A percentile compares a stretch with the other conserved stretches of the same genome.
Conservation (phyloP, 257 asterid genomes). For the Nicotiana undulata region DNA sequence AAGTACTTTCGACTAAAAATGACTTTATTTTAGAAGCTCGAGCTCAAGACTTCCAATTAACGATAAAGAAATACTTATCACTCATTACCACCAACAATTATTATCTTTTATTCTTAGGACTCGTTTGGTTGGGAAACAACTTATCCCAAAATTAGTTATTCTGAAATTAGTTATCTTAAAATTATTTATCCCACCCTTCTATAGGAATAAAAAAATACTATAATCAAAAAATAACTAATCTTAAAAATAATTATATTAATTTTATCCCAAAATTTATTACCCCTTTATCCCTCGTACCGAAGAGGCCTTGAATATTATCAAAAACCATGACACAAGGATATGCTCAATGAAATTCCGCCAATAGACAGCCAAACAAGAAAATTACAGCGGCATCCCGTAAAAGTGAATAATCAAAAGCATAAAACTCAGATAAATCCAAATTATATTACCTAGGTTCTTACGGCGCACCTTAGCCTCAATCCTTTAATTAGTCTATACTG, state of each 20-base stretch:
- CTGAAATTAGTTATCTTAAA: no score
- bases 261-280: no score
- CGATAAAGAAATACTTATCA: background rate
- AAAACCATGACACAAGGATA: background rate
- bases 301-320: no score
- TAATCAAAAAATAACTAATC: no score
- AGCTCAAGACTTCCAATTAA: background rate
- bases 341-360: conserved; percentile 1
- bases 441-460: conserved; percentile 12
- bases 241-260: no score
- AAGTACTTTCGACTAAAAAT: background rate
- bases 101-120: no score
- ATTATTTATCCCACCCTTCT: no score
- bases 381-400: background rate
- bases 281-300: accelerated
- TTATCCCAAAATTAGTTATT: no score
- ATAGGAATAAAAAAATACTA: no score
- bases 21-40: background rate
- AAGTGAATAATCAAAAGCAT: background rate
- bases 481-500: background rate
- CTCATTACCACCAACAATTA: background rate
- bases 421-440: background rate
- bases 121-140: no score
- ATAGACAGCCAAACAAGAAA: conserved; percentile 6
- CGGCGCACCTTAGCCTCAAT: conserved; percentile 8